Base-by-base conservation (phyloP, 2,329 filamentous ascomycete species). In the Diatrype stigma region DNA sequence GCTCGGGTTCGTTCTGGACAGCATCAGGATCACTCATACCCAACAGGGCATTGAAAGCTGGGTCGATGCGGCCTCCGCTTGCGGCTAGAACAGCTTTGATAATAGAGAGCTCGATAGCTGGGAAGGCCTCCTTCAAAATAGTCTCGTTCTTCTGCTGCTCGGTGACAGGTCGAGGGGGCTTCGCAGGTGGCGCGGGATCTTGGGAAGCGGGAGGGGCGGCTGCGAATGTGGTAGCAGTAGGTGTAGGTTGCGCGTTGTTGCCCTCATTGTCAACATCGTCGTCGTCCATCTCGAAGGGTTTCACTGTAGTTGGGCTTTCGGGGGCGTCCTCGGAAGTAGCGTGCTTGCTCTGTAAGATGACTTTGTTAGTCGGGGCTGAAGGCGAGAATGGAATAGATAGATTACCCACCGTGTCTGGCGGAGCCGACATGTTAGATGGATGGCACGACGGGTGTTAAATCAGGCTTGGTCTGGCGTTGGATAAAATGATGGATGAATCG, bases 111-210 rank as follows among this genome's bases (percentile, higher is more conserved):
- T 99, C 94, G 54, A 96, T 89, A 50, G 76, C 80, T 0, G 94
- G 94, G 63, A 99, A 99, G 0, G 94, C 94, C 70, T 99, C 94
- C 68, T 90, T 93, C 50, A 99, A 77, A 3, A 91, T 96, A 62
- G 83, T 82, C 70, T 93, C 87, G 45, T 90, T 91, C 74, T 96
- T 88, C 70, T 96, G 86, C 54, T 86, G 81, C 56, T 94, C 87
- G 57, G 83, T 89, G 63, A 90, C 64, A 45, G 93, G 93, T 52
- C 92, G 84, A 32, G 91, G 91, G 30, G 92, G 92, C 74, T 96
- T 95, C 38, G 87, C 80, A 12, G 91, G 91, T 22, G 86, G 71
- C 19, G 61, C 63, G 45, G 75, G 70, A 21, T 70, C 67, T 30
- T 66, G 57, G 5, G 57, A 57, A 16, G 73, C 58, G 12, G 70